Evolutionary conservation across 1,284 basidiomycete species (phyloP), one percentile per base, ranked within the genome.

Genomic region (Irpex rosettiformis): DNA sequence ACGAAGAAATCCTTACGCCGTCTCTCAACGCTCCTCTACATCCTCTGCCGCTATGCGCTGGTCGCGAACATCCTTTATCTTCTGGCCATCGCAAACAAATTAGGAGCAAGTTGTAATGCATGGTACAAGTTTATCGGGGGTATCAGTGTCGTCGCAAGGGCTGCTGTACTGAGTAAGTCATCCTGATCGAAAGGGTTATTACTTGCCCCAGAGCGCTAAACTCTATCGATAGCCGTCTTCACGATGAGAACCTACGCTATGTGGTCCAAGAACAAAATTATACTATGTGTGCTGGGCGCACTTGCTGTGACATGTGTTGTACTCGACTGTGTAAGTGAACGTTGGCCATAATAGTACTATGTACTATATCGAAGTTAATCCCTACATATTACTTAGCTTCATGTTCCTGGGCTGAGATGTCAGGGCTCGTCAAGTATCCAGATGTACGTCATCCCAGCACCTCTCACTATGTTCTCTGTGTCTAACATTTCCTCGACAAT

Each of bases 41-140:
- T 73, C 33, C 64, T 67, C 47, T 74, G 70, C 58, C 72, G 74
- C 13, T 76, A 75, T 56, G 72, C 73, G 4, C 61, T 76, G 18
- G 42, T 67, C 18, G 71, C 69, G 7, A 75, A 75, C 57, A 58
- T 74, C 2, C 58, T 75, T 3, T 76, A 70, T 58, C 57, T 72
- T 4, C 59, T 76, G 3, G 68, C 67, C 5, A 66, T 72, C 11
- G 54, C 68, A 7, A 52, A 64, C 28, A 67, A 65, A 45, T 57
- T 73, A 11, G 40, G 37, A 5, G 29, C 18, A 45, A 72, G 73
- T 57, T 75, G 73, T 61, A 63, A 74, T 55, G 58, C 59, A 0
- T 69, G 69, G 58, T 73, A 73, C 60, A 68, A 69, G 51, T 61
- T 73, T 33, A 64, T 68, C 30, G 67, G 65, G 4, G 66, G 63